Evolutionary conservation across 495 filamentous ascomycete genomes (phyloP).

Genomic region (Xylaria venustula): DNA sequence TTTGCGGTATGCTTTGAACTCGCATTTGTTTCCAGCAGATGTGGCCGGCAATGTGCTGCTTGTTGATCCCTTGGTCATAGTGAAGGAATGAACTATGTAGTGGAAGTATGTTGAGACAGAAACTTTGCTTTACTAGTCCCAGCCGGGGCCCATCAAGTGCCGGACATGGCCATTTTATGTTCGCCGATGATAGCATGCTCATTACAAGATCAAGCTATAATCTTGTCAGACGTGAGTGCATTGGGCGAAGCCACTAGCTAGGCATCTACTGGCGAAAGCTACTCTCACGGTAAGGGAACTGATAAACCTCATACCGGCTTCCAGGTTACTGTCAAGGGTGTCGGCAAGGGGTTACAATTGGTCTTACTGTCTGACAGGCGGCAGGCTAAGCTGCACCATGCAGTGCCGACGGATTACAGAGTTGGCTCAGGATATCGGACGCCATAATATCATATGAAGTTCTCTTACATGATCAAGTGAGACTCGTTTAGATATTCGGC

Average conservation of each 20-base stretch:
- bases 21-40: conserved; percentile 19
- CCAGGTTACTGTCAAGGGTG: neutral
- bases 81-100: neutral
- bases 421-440: too few relatives aligned
- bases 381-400: too few relatives aligned
- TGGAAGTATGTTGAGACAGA: neutral
- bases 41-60: neutral
- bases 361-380: too few relatives aligned
- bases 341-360: too few relatives aligned
- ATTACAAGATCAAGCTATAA: neutral
- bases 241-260: neutral
- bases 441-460: too few relatives aligned
- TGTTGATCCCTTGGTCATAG: neutral
- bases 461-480: too few relatives aligned
- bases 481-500: too few relatives aligned
- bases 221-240: neutral
- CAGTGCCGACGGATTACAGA: too few relatives aligned
- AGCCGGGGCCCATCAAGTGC: neutral
- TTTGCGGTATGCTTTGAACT: conserved; percentile 29
- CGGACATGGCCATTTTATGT: conserved; percentile 5
- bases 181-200: neutral
- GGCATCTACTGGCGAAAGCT: neutral
- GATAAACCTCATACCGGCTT: neutral
- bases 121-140: neutral
- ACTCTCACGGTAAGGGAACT: neutral